Percentiles rank a stretch among this genome's conserved stretches.
Evolutionary conservation across 257 asterid species (phyloP).

Genomic region (Nicotiana obtusifolia): DNA sequence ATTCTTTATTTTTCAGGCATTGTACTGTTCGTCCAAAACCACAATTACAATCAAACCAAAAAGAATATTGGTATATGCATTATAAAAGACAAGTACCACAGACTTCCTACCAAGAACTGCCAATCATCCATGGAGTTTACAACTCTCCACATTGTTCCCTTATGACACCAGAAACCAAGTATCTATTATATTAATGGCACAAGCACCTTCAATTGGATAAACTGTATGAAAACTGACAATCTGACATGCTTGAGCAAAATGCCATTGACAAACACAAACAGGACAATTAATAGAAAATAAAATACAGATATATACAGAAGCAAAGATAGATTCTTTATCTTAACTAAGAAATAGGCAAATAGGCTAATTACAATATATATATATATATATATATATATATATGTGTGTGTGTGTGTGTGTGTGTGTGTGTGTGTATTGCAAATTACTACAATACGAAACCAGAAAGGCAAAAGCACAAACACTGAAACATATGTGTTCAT

Average conservation of each 20-base stretch:
- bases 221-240: not conserved
- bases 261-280: not conserved
- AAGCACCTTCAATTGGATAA: not conserved
- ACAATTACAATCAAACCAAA: not conserved
- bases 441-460: not conserved
- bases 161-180: slow-evolving; percentile 3
- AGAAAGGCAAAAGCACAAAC: not conserved
- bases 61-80: not conserved
- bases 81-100: not conserved
- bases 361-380: not conserved
- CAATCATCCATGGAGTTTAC: not conserved
- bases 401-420: too few species aligned
- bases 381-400: too few species aligned
- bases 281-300: not conserved
- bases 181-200: not conserved
- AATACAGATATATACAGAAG: not conserved
- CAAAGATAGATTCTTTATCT: not conserved
- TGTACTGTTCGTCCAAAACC: not conserved
- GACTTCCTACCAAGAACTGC: not conserved
- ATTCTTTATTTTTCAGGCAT: not conserved
- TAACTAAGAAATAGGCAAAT: not conserved
- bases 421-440: not conserved
- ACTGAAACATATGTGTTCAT: too few species aligned
- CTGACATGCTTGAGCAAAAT: not conserved
- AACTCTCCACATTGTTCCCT: not conserved